phyloP scores from a whole-genome alignment of 1,139 yeast species.

The Lodderomyces margitis region DNA sequence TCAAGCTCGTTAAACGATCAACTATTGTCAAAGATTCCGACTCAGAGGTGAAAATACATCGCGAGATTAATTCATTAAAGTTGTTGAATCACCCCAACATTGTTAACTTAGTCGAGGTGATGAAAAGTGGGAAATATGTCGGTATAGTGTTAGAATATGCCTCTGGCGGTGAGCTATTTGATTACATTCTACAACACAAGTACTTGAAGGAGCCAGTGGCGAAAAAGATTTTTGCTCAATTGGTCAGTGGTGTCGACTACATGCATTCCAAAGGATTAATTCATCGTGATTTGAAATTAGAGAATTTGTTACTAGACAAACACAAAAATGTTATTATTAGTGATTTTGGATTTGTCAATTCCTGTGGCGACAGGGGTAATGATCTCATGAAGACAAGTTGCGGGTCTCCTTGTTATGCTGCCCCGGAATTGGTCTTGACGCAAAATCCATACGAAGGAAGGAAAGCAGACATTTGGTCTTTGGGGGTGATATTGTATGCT shows the following conservation, averaged over 20 bases:
- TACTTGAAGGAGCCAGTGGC: conserved; percentile 84
- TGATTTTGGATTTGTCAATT: conserved; percentile 91
- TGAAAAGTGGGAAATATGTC: conserved; percentile 90
- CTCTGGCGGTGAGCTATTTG: conserved; percentile 95
- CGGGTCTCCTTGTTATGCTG: conserved; percentile 98
- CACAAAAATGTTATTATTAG: conserved; percentile 77
- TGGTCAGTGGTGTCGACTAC: conserved; percentile 90
- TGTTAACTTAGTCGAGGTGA: conserved; percentile 85
- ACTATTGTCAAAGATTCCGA: conserved; percentile 80
- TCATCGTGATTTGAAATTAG: conserved; percentile 76
- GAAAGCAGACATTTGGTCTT: conserved; percentile 95
- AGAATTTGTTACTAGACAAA: conserved; percentile 70
- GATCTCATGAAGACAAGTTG: conserved; percentile 94
- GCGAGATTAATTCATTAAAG: conserved; percentile 90
- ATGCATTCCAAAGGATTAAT: conserved; percentile 82
- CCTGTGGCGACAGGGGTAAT: conserved; percentile 60
- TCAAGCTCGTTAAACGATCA: conserved; percentile 85
- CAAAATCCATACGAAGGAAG: conserved; percentile 89
- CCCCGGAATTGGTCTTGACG: conserved; percentile 91
- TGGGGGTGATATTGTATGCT: conserved; percentile 93
- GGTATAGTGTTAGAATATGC: conserved; percentile 97
- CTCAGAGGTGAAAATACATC: conserved; percentile 81
- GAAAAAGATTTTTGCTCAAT: conserved; percentile 84
- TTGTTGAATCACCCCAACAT: conserved; percentile 90
- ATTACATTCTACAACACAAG: conserved; percentile 83